A percentile compares a stretch with the other conserved stretches of the same genome.
Evolutionary conservation across 805 yeast genomes (phyloP).

Genomic region (Ogataea corticis): DNA sequence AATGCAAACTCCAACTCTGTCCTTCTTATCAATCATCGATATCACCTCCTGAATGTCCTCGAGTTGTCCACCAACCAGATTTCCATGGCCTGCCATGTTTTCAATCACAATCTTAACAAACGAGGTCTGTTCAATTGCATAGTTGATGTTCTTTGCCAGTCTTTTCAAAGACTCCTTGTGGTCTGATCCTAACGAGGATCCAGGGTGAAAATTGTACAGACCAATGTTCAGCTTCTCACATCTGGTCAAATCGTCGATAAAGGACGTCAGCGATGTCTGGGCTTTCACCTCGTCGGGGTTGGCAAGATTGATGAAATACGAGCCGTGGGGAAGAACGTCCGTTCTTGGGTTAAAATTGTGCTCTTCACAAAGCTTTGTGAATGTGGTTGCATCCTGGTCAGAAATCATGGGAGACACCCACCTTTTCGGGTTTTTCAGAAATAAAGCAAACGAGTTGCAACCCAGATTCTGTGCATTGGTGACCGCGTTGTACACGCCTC

Average conservation of each 20-base stretch:
- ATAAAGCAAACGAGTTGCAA: slow-evolving; percentile 86
- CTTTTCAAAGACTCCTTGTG: slow-evolving; percentile 62
- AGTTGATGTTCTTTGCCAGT: slow-evolving; percentile 78
- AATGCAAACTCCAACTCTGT: slow-evolving; percentile 90
- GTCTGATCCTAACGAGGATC: slow-evolving; percentile 75
- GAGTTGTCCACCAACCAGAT: slow-evolving; percentile 78
- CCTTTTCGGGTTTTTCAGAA: slow-evolving; percentile 83
- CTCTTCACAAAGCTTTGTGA: slow-evolving; percentile 60
- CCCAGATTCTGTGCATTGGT: slow-evolving; percentile 49
- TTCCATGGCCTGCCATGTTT: slow-evolving; percentile 98
- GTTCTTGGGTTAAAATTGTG: slow-evolving; percentile 70
- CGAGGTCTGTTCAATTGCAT: slow-evolving; percentile 68
- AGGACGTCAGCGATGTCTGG: slow-evolving; percentile 69
- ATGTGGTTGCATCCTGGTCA: slow-evolving; percentile 64
- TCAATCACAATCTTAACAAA: slow-evolving; percentile 89
- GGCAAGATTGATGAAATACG: slow-evolving; percentile 89
- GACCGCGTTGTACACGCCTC: slow-evolving; percentile 53
- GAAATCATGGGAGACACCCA: slow-evolving; percentile 86
- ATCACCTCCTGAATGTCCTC: slow-evolving; percentile 78
- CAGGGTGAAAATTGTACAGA: slow-evolving; percentile 89
- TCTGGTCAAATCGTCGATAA: slow-evolving; percentile 81
- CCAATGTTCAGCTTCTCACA: slow-evolving; percentile 88
- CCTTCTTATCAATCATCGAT: slow-evolving; percentile 73
- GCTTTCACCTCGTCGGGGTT: slow-evolving; percentile 85
- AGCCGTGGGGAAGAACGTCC: slow-evolving; percentile 92